Conservation (phyloP, 139 green algal genomes). For the Cymbomonas tetramitiformis region DNA sequence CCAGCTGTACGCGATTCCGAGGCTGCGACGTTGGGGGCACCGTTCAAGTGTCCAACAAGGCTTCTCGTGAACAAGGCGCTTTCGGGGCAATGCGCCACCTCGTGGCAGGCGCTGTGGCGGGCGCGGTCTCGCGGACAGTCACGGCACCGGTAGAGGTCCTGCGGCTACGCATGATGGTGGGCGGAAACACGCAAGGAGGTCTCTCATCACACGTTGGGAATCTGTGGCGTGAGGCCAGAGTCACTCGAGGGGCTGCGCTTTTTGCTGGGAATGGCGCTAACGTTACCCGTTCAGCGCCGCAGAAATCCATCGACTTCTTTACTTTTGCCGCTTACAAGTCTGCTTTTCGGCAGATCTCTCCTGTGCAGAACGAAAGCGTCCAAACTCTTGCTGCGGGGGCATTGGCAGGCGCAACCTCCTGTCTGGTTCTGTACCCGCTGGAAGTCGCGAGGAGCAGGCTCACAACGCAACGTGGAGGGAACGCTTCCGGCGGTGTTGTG, state of each 20-base stretch:
- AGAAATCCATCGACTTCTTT: constrained; percentile 64
- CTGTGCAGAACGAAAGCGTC: neutral
- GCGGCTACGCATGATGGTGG: neutral
- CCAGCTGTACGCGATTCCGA: too few relatives aligned
- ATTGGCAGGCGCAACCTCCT: constrained; percentile 44
- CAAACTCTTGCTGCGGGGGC: constrained; percentile 14
- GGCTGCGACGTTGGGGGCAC: too few relatives aligned
- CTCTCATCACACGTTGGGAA: neutral
- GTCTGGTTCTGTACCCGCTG: constrained; percentile 53
- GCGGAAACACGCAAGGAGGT: neutral
- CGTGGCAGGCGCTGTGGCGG: constrained; percentile 55
- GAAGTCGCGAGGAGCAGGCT: constrained; percentile 48
- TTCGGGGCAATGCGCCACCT: constrained; percentile 53
- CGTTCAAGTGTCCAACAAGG: too few relatives aligned
- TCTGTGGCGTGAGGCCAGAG: neutral
- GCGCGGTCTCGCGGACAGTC: constrained; percentile 27
- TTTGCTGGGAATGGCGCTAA: constrained; percentile 65
- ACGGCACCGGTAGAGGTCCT: constrained; percentile 13
- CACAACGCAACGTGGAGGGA: constrained; percentile 18
- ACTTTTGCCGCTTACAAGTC: constrained; percentile 16
- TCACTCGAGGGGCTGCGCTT: constrained; percentile 32
- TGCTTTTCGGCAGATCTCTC: too few relatives aligned
- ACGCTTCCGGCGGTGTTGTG: constrained; percentile 17
- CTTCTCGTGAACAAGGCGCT: too few relatives aligned
- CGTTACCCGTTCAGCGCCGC: constrained; percentile 43